A percentile compares a stretch with the other conserved stretches of the same genome.
Conservation (phyloP, 2,329 filamentous ascomycete genomes). For the Botrytis fabae region DNA sequence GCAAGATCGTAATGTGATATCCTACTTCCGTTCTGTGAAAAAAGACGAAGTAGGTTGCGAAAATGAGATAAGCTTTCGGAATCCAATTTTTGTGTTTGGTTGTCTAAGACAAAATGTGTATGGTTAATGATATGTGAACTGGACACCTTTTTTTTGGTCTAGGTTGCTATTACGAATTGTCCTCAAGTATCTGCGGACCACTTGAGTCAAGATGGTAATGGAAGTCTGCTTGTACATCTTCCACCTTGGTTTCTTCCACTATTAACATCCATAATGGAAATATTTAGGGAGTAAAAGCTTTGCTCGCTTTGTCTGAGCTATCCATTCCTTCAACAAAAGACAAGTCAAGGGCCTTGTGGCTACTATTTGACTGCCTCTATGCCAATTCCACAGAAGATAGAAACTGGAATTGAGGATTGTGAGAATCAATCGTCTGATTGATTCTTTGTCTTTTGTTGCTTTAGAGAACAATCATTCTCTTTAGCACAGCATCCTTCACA, state of each 20-base stretch:
- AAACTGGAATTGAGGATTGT: background rate
- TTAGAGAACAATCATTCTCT: background rate
- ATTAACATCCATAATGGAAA: background rate
- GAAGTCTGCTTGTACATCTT: background rate
- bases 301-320: background rate
- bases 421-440: background rate
- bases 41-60: background rate
- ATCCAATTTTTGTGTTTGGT: background rate
- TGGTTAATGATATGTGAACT: background rate
- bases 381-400: background rate
- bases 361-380: background rate
- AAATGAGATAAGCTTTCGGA: constrained; percentile 17
- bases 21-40: constrained; percentile 4
- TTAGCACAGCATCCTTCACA: background rate
- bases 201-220: background rate
- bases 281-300: background rate
- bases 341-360: background rate
- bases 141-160: background rate
- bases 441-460: background rate
- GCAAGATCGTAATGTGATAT: constrained; percentile 20
- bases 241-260: background rate
- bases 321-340: background rate
- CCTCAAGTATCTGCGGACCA: background rate
- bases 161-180: background rate
- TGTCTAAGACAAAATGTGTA: background rate